A percentile compares a stretch with the other conserved stretches of the same genome.
Conservation (phyloP, 805 yeast species). For the Blastobotrys attinorum region DNA sequence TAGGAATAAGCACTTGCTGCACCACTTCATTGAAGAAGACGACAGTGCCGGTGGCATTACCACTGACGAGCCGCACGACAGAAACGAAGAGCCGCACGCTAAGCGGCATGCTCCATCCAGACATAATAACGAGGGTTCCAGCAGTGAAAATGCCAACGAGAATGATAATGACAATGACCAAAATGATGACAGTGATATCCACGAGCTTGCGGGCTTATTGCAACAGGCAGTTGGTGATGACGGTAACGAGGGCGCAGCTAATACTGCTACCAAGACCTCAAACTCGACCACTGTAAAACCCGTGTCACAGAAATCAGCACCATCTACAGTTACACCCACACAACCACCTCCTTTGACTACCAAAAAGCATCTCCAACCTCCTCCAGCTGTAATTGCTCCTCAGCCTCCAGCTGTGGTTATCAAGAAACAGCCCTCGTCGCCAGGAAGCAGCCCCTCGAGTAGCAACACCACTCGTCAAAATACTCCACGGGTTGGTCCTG, state of each 20-base stretch:
- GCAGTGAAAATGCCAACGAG: neutral
- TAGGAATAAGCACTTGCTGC: neutral
- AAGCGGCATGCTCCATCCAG: too few species aligned
- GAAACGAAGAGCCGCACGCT: neutral
- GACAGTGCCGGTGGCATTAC: too few species aligned
- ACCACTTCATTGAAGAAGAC: neutral
- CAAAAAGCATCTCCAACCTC: too few species aligned
- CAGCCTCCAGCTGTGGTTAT: too few species aligned
- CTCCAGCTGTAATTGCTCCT: too few species aligned
- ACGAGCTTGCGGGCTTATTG: constrained; percentile 8
- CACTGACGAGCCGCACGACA: neutral
- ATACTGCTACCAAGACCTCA: neutral
- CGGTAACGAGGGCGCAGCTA: too few species aligned
- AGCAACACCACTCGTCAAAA: neutral
- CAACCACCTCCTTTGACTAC: constrained; percentile 1
- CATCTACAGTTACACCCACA: neutral
- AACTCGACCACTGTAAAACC: neutral
- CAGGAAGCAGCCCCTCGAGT: too few species aligned
- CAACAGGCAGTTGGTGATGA: constrained; percentile 4
- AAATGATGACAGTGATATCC: constrained; percentile 2
- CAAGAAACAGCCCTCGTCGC: too few species aligned
- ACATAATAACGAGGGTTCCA: too few species aligned
- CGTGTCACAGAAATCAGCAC: neutral
- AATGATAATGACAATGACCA: neutral
- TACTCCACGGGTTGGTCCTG: neutral